Evolutionary conservation across 1,284 basidiomycete species (phyloP), one percentile per base, ranked within the genome.

Genomic region (Athelia psychrophila): DNA sequence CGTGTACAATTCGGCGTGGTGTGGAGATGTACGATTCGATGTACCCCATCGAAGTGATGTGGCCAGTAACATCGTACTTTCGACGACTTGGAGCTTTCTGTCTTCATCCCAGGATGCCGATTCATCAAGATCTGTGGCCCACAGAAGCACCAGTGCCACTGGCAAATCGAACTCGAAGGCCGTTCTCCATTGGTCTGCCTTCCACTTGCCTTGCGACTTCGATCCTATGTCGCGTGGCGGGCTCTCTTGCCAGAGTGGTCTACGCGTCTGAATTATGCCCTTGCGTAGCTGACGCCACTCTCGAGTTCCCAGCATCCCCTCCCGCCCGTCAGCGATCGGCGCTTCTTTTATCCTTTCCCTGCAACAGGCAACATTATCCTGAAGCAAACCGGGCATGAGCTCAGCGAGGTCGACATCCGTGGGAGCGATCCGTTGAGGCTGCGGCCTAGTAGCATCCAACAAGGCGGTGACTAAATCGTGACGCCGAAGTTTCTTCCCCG

Each of bases 11-110:
- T 4, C 6, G 2, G 47, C 25, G 18, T 60, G 54, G 3, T 52
- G 2, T 3, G 42, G 22, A 8, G 58, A 61, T 0, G 48, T 61
- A 9, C 55, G 38, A 27, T 58, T 18, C 3, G 51, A 57, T 25
- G 48, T 55, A 44, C 27, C 51, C 52, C 56, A 57, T 19, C 30
- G 5, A 3, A 61, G 35, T 10, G 49, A 54, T 44, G 47, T 55
- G 2, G 49, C 56, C 27, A 61, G 33, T 13, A 61, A 50, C 58
- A 61, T 58, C 3, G 51, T 60, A 19, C 47, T 54, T 3, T 58
- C 45, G 2, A 45, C 48, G 2, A 61, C 36, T 23, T 49, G 51
- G 25, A 51, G 30, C 24, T 47, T 58, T 44, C 19, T 45, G 22
- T 25, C 44, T 23, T 25, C 16, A 16, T 25, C 9, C 22, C 27